phyloP scores from a whole-genome alignment of 495 filamentous ascomycete species.

The Parathielavia appendiculata region DNA sequence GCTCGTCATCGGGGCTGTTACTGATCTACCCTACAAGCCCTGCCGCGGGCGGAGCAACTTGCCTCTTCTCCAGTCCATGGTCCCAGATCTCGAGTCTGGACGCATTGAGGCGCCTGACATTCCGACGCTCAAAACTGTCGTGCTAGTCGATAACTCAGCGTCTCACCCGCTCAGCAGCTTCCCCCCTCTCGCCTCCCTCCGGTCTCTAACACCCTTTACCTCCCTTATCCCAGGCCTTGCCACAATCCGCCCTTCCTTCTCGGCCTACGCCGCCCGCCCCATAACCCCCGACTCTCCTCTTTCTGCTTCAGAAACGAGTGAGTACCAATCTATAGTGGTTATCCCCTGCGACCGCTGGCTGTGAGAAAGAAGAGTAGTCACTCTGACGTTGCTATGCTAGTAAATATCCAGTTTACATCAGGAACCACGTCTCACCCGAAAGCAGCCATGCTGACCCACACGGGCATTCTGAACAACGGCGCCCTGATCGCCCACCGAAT shows the following conservation, averaged over 20 bases:
- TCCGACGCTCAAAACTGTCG: slow-evolving; percentile 63
- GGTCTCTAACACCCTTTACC: slow-evolving; percentile 50
- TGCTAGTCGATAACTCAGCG: slow-evolving; percentile 76
- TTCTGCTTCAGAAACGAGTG: slow-evolving; percentile 55
- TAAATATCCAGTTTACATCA: slow-evolving; percentile 96
- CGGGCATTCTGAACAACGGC: slow-evolving; percentile 77
- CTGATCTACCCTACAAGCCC: slow-evolving; percentile 74
- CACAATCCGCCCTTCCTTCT: slow-evolving; percentile 9
- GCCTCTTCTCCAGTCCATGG: slow-evolving; percentile 58
- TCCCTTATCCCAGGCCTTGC: slow-evolving; percentile 39
- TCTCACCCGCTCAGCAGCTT: slow-evolving; percentile 40
- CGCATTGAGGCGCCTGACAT: slow-evolving; percentile 60
- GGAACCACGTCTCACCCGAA: slow-evolving; percentile 89
- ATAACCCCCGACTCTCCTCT: slow-evolving; percentile 48
- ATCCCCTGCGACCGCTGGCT: neutral
- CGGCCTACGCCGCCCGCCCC: slow-evolving; percentile 32
- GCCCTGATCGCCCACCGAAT: slow-evolving; percentile 66
- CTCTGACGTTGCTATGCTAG: neutral
- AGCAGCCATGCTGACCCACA: slow-evolving; percentile 83
- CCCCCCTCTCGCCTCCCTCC: slow-evolving; percentile 21
- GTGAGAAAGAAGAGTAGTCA: neutral
- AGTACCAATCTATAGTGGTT: neutral
- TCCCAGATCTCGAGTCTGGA: slow-evolving; percentile 50
- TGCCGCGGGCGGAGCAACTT: slow-evolving; percentile 68
- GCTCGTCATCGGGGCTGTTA: slow-evolving; percentile 78